A percentile compares a stretch with the other conserved stretches of the same genome.
Conservation (phyloP, 2,329 filamentous ascomycete genomes). For the Hypoxylon sp. region DNA sequence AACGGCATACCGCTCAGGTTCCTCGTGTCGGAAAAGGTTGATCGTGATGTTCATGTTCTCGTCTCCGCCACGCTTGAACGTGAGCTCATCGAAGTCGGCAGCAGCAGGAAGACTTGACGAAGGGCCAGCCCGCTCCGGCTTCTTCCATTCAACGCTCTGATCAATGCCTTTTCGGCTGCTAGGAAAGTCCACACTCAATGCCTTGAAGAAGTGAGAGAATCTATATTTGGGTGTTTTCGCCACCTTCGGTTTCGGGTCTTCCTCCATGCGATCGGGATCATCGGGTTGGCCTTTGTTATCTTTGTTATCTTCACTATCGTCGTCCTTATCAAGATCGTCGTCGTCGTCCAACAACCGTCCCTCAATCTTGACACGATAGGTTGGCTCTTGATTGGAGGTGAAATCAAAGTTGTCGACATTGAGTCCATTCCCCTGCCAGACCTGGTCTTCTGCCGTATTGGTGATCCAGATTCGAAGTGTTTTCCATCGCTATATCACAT, state of each 20-base stretch:
- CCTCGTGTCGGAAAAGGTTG: constrained; percentile 86
- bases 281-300: constrained; percentile 63
- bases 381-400: constrained; percentile 80
- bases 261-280: constrained; percentile 71
- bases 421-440: constrained; percentile 83
- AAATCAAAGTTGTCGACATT: constrained; percentile 87
- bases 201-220: constrained; percentile 86
- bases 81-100: constrained; percentile 88
- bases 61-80: constrained; percentile 92
- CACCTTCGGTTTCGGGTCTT: constrained; percentile 62
- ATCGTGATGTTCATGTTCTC: constrained; percentile 93
- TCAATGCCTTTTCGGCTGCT: constrained; percentile 70
- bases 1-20: constrained; percentile 85
- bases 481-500: constrained; percentile 73
- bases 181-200: constrained; percentile 82
- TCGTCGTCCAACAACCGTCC: constrained; percentile 83
- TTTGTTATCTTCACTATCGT: constrained; percentile 63
- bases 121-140: constrained; percentile 72
- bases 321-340: constrained; percentile 63
- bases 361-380: constrained; percentile 93
- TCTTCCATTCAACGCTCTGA: constrained; percentile 86
- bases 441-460: constrained; percentile 94
- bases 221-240: constrained; percentile 64
- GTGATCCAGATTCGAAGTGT: constrained; percentile 94
- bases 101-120: constrained; percentile 72